A percentile compares a stretch with the other conserved stretches of the same genome.
phyloP scores from a whole-genome alignment of 148 eudicot species.

The Rhododendron kiyosumense region DNA sequence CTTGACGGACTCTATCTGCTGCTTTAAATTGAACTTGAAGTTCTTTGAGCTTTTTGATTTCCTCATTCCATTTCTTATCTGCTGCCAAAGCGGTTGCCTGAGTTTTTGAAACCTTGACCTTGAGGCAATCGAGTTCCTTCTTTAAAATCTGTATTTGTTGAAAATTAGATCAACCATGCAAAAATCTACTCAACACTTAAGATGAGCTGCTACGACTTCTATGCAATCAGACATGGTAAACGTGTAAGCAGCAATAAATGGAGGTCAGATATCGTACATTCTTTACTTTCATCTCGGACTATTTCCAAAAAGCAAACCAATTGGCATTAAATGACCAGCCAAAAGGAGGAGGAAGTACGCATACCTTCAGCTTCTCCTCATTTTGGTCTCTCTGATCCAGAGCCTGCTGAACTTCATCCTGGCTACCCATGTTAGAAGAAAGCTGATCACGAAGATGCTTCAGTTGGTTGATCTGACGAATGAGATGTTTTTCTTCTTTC shows the following conservation, averaged over 20 bases:
- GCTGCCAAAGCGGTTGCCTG: slow-evolving; percentile 41
- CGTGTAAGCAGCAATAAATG: neutral
- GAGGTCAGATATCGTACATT: slow-evolving; percentile 3
- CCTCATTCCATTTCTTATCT: slow-evolving; percentile 46
- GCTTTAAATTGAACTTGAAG: slow-evolving; percentile 34
- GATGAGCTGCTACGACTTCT: neutral
- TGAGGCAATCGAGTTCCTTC: slow-evolving; percentile 63
- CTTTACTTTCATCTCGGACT: neutral
- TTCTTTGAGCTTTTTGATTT: slow-evolving; percentile 38
- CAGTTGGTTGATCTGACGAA: slow-evolving; percentile 85
- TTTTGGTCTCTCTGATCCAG: slow-evolving; percentile 48
- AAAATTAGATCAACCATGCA: neutral
- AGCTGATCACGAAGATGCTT: slow-evolving; percentile 61
- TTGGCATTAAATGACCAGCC: neutral
- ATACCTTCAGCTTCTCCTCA: slow-evolving; percentile 76
- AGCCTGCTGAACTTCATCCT: slow-evolving; percentile 73
- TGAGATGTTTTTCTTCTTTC: slow-evolving; percentile 72
- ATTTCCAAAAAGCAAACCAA: neutral
- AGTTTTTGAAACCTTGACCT: slow-evolving; percentile 43
- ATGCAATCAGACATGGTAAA: neutral
- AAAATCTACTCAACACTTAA: neutral
- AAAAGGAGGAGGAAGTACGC: neutral
- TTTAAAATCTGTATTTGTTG: slow-evolving; percentile 44
- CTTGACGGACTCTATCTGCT: slow-evolving; percentile 59
- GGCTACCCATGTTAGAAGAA: slow-evolving; percentile 51